phyloP scores from a whole-genome alignment of 179 eudicot genomes.

The Gypsophila paniculata region DNA sequence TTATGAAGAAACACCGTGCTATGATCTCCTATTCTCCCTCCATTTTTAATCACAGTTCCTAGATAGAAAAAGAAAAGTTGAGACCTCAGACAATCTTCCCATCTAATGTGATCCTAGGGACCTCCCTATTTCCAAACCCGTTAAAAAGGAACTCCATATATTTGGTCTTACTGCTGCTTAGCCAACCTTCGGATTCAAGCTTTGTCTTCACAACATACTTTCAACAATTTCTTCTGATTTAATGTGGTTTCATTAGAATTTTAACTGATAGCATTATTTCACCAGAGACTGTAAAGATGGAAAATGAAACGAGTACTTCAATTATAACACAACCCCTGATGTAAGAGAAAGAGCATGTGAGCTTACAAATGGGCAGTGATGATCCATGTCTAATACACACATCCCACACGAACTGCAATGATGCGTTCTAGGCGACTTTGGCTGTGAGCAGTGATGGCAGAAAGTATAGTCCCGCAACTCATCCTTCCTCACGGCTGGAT shows the following conservation, averaged over 20 bases:
- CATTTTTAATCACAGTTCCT: no score
- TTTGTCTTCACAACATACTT: neutral
- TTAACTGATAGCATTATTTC: neutral
- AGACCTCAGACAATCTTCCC: no score
- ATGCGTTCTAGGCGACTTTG: slow-evolving; percentile 86
- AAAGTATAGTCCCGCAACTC: slow-evolving; percentile 71
- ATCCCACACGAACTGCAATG: slow-evolving; percentile 90
- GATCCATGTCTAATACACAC: slow-evolving; percentile 97
- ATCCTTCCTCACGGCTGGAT: slow-evolving; percentile 71
- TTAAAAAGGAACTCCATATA: no score
- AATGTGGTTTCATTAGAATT: neutral
- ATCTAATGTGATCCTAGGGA: no score
- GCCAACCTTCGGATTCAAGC: no score
- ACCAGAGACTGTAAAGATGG: neutral
- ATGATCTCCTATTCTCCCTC: no score
- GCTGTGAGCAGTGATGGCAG: slow-evolving; percentile 74
- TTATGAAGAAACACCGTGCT: no score
- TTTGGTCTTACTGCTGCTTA: no score
- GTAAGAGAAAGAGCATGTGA: neutral
- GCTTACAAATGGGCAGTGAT: slow-evolving; percentile 99
- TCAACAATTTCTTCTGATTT: neutral
- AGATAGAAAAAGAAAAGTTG: no score
- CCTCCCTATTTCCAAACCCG: no score
- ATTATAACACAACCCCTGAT: neutral
- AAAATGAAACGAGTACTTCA: neutral